Conservation (phyloP, 805 yeast genomes). For the Nakazawaea pomicola region DNA sequence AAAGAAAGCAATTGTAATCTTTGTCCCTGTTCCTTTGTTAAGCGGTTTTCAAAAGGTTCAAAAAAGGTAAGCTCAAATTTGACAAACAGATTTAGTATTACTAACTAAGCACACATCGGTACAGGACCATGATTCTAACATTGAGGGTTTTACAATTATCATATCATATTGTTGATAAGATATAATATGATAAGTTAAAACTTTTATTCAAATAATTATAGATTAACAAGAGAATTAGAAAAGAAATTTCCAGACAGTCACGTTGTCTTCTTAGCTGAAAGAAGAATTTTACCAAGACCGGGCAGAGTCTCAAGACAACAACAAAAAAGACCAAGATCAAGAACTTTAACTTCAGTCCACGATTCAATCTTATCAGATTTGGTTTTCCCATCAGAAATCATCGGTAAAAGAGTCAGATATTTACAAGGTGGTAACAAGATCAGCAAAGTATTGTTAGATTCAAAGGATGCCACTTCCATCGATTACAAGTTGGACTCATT, state of each 20-base stretch:
- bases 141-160: no score
- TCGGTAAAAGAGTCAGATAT: constrained; percentile 99
- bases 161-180: no score
- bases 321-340: constrained; percentile 99
- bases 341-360: constrained; percentile 98
- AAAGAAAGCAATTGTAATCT: constrained; percentile 96
- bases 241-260: constrained; percentile 99
- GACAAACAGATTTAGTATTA: not conserved
- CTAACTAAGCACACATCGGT: not conserved
- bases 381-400: constrained; percentile 98
- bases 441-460: constrained; percentile 95
- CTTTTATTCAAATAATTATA: no score
- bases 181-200: not conserved
- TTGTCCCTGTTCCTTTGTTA: constrained; percentile 95
- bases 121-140: no score
- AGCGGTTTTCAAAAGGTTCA: constrained; percentile 94
- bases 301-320: constrained; percentile 88
- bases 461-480: constrained; percentile 93
- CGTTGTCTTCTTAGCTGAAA: constrained; percentile 98
- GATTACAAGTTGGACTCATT: constrained; percentile 99
- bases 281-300: constrained; percentile 99
- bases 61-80: constrained; percentile 36
- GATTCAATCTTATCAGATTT: constrained; percentile 98
- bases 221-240: constrained; percentile 98
- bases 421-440: constrained; percentile 98